phyloP scores from a whole-genome alignment of 257 asterid species.

The Solanum lignicaule region DNA sequence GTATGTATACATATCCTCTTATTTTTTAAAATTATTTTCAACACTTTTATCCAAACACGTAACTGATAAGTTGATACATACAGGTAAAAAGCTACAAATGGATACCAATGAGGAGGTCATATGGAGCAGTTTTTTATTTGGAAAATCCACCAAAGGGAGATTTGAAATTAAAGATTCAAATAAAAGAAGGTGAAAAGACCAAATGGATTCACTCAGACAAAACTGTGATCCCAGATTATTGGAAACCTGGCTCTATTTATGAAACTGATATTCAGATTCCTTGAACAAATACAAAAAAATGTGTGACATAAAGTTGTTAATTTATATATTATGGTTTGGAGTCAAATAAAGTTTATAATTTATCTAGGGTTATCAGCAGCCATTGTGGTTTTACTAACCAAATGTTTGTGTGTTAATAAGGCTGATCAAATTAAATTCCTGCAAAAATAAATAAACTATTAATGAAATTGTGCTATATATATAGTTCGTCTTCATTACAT shows the following conservation, averaged over 20 bases:
- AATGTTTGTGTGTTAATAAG: background rate
- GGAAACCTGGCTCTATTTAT: conserved; percentile 9
- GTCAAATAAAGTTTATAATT: background rate
- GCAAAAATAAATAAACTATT: background rate
- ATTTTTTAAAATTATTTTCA: too few relatives aligned
- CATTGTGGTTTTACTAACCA: background rate
- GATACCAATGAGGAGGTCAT: conserved; percentile 9
- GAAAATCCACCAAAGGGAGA: conserved; percentile 9
- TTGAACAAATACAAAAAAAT: background rate
- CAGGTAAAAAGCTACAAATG: background rate
- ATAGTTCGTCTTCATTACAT: background rate
- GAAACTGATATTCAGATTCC: conserved; percentile 15
- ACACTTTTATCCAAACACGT: background rate
- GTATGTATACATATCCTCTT: background rate
- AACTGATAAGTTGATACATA: background rate
- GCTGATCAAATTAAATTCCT: background rate
- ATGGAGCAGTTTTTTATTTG: conserved; percentile 19
- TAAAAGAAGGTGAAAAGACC: conserved; percentile 1
- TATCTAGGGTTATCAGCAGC: background rate
- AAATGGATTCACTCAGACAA: conserved; percentile 5
- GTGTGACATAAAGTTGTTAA: background rate
- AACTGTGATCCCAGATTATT: conserved; percentile 2
- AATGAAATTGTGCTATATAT: background rate
- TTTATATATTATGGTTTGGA: background rate
- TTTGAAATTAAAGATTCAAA: conserved; percentile 1